Percentiles rank a stretch among this genome's conserved stretches.
These are phyloP conservation scores for Xerocomellus dryophilus DNA, from an alignment of 768 basidiomycete genomes.

Conservation along the genomic window DNA sequence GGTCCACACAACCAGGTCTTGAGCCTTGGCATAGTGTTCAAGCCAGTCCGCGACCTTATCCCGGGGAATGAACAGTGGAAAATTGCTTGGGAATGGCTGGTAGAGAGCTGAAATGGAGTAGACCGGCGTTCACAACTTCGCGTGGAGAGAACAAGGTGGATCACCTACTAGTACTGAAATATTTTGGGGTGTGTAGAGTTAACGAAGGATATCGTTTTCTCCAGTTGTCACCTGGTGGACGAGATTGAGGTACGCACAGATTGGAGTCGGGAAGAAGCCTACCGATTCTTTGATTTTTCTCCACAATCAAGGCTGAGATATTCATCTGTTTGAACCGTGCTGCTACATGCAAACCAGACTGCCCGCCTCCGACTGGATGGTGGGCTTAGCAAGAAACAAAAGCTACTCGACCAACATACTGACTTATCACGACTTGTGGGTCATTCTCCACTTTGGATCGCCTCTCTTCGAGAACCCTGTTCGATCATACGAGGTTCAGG, in stretches of 20 bases:
- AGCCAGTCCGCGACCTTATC: slow-evolving; percentile 6
- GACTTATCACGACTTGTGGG: slow-evolving; percentile 6
- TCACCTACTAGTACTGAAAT: background rate
- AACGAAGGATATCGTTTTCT: slow-evolving; percentile 8
- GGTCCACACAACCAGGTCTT: slow-evolving; percentile 7
- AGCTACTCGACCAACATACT: background rate
- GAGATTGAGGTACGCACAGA: background rate
- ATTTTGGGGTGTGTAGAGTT: background rate
- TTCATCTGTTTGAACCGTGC: slow-evolving; percentile 4
- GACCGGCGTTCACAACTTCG: background rate
- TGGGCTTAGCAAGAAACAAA: background rate
- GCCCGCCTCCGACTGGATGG: slow-evolving; percentile 1
- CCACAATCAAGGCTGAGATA: background rate
- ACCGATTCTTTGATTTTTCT: slow-evolving; percentile 6
- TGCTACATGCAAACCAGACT: background rate
- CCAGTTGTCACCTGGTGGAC: slow-evolving; percentile 2
- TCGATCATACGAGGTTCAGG: background rate
- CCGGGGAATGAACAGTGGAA: slow-evolving; percentile 2
- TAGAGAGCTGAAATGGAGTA: background rate
- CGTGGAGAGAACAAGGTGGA: background rate
- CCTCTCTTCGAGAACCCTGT: slow-evolving; percentile 1
- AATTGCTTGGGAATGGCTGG: slow-evolving; percentile 4
- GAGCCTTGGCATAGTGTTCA: slow-evolving; percentile 1
- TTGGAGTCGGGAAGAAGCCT: background rate
- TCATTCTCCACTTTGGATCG: slow-evolving; percentile 1